Percentiles rank a stretch among this genome's conserved stretches.
Evolutionary conservation across 192 early-diverging fungal species (phyloP).

Genomic region (Dissophora globulifera): DNA sequence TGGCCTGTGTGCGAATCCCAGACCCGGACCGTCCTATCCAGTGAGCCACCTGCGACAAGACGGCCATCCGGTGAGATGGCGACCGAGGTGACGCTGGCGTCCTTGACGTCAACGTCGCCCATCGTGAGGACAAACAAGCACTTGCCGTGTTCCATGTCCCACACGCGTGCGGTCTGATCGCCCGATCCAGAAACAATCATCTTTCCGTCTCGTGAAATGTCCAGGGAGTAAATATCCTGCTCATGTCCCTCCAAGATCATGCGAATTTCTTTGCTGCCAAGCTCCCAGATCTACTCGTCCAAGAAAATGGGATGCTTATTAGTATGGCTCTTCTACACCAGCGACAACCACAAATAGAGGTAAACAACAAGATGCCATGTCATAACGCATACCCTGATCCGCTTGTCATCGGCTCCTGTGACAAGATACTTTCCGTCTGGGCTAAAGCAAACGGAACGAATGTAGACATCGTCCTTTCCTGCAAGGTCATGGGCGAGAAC

Average conservation of each 20-base stretch:
- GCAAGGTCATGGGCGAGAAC: conserved; percentile 81
- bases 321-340: too few species aligned
- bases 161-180: conserved; percentile 86
- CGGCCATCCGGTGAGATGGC: conserved; percentile 91
- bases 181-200: conserved; percentile 91
- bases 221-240: conserved; percentile 97
- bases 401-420: conserved; percentile 96
- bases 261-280: conserved; percentile 67
- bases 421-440: conserved; percentile 91
- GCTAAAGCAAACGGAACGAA: conserved; percentile 95
- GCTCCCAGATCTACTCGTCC: conserved; percentile 73
- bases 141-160: conserved; percentile 84
- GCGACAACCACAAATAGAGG: too few species aligned
- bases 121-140: conserved; percentile 79
- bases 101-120: conserved; percentile 83
- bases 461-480: conserved; percentile 89
- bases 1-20: conserved; percentile 87
- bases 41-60: conserved; percentile 87
- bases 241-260: conserved; percentile 87
- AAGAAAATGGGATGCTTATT: too few species aligned
- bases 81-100: conserved; percentile 94
- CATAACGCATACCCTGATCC: conserved; percentile 84
- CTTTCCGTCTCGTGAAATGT: conserved; percentile 92
- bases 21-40: conserved; percentile 94
- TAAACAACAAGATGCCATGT: too few species aligned